Percentiles rank a stretch among this genome's conserved stretches.
Conservation (phyloP, 140 eudicot genomes). For the Ambrosia hybrid region DNA sequence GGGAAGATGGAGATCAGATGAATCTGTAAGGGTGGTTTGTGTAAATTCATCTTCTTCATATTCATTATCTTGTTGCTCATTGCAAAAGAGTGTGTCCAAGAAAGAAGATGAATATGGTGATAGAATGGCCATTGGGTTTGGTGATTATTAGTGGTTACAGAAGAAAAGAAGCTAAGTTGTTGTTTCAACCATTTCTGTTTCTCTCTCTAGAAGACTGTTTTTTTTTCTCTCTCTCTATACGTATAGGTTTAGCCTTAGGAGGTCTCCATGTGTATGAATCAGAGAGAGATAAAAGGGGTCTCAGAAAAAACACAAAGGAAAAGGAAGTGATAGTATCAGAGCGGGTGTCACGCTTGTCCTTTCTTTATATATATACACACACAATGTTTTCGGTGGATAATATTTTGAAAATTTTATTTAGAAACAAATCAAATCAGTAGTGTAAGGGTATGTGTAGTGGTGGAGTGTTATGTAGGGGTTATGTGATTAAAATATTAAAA, state of each 20-base stretch:
- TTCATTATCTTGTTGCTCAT: slow-evolving; percentile 45
- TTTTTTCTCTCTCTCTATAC: slow-evolving; percentile 23
- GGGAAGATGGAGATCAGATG: slow-evolving; percentile 19
- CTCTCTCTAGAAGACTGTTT: slow-evolving; percentile 28
- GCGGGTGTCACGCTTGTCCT: slow-evolving; percentile 91
- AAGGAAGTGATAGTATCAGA: slow-evolving; percentile 70
- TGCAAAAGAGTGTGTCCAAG: slow-evolving; percentile 67
- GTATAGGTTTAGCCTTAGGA: slow-evolving; percentile 20
- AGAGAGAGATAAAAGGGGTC: slow-evolving; percentile 26
- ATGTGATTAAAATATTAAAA: too few species aligned
- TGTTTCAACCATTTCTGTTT: slow-evolving; percentile 21
- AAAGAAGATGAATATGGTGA: slow-evolving; percentile 48
- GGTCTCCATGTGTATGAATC: slow-evolving; percentile 20
- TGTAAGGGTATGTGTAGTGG: too few species aligned
- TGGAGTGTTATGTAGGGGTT: too few species aligned
- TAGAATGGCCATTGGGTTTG: slow-evolving; percentile 41
- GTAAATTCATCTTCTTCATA: slow-evolving; percentile 29
- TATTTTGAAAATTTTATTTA: slow-evolving; percentile 16
- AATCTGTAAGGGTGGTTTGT: slow-evolving; percentile 33
- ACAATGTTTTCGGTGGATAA: slow-evolving; percentile 21
- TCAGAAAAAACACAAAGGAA: slow-evolving; percentile 50
- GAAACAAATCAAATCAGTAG: not conserved
- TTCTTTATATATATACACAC: slow-evolving; percentile 56
- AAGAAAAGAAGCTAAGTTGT: slow-evolving; percentile 18
- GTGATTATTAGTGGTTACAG: slow-evolving; percentile 32